phyloP scores from a whole-genome alignment of 345 rosid genomes.

The Turnera subulata region DNA sequence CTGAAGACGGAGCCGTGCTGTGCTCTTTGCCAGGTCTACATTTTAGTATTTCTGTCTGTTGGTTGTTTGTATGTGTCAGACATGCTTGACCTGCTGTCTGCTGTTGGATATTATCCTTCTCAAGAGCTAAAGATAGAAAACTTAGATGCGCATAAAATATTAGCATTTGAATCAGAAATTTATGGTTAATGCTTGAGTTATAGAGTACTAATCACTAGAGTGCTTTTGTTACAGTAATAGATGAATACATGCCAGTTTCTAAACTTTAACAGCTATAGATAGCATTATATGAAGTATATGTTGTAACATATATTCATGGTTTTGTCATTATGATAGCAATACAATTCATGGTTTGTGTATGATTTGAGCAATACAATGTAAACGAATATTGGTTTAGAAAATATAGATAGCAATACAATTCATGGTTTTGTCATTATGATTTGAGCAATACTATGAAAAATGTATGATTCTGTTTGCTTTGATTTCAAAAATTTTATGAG shows the following conservation, averaged over 20 bases:
- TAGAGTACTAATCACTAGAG: no score
- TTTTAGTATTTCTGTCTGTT: constrained; percentile 6
- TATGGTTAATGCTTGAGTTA: neutral
- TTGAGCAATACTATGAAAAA: no score
- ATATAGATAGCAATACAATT: neutral
- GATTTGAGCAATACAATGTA: no score
- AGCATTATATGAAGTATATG: neutral
- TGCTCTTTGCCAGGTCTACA: constrained; percentile 54
- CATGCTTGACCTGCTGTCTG: neutral
- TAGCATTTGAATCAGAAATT: neutral
- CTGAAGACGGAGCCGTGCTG: constrained; percentile 53
- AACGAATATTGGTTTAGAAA: no score
- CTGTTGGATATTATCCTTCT: neutral
- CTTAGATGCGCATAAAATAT: neutral
- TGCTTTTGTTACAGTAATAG: neutral
- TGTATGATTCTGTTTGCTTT: no score
- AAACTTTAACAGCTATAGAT: neutral
- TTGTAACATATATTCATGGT: neutral
- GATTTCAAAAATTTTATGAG: no score
- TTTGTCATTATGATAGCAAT: no score
- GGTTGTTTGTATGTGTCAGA: neutral
- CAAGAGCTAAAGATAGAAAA: neutral
- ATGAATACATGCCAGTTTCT: neutral
- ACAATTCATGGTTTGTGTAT: no score
- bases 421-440: neutral